Evolutionary conservation across 2,329 filamentous ascomycete genomes (phyloP), one percentile per base, ranked within the genome.

Genomic region (Ascochyta rabiei): DNA sequence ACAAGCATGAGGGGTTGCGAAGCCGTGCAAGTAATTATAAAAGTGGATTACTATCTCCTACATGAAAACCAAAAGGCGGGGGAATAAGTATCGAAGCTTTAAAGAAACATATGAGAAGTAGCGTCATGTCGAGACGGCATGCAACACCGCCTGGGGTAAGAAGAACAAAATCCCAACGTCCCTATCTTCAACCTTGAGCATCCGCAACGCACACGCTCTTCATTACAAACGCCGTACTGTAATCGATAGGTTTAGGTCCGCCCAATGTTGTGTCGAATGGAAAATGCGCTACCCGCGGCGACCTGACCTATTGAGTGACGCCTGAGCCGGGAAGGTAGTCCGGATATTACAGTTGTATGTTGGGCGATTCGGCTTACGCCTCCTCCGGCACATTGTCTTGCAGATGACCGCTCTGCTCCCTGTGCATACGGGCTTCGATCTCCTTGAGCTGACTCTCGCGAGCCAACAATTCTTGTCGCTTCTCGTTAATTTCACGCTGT

Each of bases 401-500:
- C 63, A 72, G 48, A 48, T 71, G 67, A 41, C 68, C 66, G 73
- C 85, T 88, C 62, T 87, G 84, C 80, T 96, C 91, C 76, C 93
- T 88, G 75, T 93, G 88, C 93, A 98, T 97, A 74, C 93, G 89
- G 61, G 93, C 93, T 80, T 98, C 93, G 75, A 99, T 97, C 83
- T 99, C 95, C 80, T 95, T 93, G 70, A 99, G 87, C 82, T 99
- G 95, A 73, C 92, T 96, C 82, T 99, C 95, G 78, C 95, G 92
- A 63, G 95, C 95, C 79, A 99, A 77, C 60, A 99, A 85, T 80
- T 99, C 95, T 82, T 99, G 95, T 81, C 95, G 89, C 87, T 99
- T 99, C 86, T 98, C 95, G 81, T 97, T 96, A 83, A 99, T 99
- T 81, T 99, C 95, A 75, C 95, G 91, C 82, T 99, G 95, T 61